Base-by-base conservation (phyloP, 2,329 filamentous ascomycete species). In the Sporothrix humicola region DNA sequence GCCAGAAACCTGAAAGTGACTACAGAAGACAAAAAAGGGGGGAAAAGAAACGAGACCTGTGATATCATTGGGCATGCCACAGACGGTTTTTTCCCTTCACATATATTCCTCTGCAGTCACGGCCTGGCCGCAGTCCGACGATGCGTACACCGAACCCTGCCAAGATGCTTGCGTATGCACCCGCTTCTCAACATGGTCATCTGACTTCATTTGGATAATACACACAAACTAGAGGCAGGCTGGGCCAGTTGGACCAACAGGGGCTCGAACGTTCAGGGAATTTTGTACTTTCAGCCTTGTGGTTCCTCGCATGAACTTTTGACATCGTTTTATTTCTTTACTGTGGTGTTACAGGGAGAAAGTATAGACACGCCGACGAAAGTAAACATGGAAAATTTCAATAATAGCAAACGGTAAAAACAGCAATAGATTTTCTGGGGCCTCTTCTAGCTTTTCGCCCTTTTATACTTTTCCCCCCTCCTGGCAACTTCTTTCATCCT, bases 351-450 rank as follows among this genome's bases (percentile, higher is more conserved):
- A 68, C 44, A 68, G 26, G 20, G 13, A 15, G 15, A 20, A 52
- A 37, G 23, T 66, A 46, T 66, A 26, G 42, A 66, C 46, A 68
- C 46, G 65, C 26, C 46, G 15, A 66, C 44, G 42, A 48, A 50
- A 50, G 52, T 12, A 37, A 42, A 50, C 15, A 50, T 17, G 9
- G 9, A 13, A 54, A 37, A 69, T 12, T 31, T 10, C 23, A 17
- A 2, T 4, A 69, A 13, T 54, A 42, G 12, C 26, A 50, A 69
- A 23, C 37, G 23, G 6, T 44, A 50, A 58, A 52, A 37, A 66
- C 8, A 56, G 10, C 20, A 73, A 69, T n/a, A 69, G 7, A 61
- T 73, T 70, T 26, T 46, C 66, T 15, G 20, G 58, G 52, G 20
- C 52, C 20, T 13, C 20, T n/a, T 37, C 68, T 42, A 58, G 23